Conservation (phyloP, 2,329 filamentous ascomycete species). For the Parafenestella ontariensis region DNA sequence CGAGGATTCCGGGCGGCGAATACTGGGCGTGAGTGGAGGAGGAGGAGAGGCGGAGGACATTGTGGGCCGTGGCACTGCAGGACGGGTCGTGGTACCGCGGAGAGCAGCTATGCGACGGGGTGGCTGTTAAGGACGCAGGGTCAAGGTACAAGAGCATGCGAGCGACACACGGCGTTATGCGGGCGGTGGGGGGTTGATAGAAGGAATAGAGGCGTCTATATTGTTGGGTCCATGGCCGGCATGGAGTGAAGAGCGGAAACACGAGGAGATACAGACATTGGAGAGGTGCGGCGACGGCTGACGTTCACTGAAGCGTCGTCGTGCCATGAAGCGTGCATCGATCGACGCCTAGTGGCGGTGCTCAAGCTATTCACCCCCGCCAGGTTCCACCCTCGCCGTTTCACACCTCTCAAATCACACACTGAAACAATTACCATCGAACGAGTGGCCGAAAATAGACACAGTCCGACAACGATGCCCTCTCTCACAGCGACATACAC, state of each 20-base stretch:
- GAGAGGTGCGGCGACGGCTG: slow-evolving; percentile 1
- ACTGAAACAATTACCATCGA: slow-evolving; percentile 23
- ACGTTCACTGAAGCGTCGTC: slow-evolving; percentile 5
- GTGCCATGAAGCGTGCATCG: slow-evolving; percentile 4
- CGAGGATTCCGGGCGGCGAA: slow-evolving; percentile 29
- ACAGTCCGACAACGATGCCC: slow-evolving; percentile 25
- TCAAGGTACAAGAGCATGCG: slow-evolving; percentile 2
- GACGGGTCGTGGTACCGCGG: slow-evolving; percentile 1
- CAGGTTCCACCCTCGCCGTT: background rate
- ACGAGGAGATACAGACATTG: slow-evolving; percentile 5
- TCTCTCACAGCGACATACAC: slow-evolving; percentile 61
- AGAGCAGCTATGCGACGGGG: slow-evolving; percentile 11
- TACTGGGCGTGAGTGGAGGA: slow-evolving; percentile 41
- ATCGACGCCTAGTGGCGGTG: slow-evolving; percentile 11
- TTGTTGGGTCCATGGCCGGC: slow-evolving; percentile 30
- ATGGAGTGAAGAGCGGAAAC: slow-evolving; percentile 17
- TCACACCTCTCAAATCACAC: slow-evolving; percentile 11
- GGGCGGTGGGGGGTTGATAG: background rate
- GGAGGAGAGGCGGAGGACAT: slow-evolving; percentile 45
- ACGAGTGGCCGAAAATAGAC: background rate
- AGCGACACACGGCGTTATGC: background rate
- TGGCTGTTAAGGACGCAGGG: slow-evolving; percentile 12
- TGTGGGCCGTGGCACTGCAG: slow-evolving; percentile 12
- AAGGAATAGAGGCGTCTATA: background rate
- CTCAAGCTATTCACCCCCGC: background rate